Evolutionary conservation across 176 grass and related monocot genomes (phyloP).

Genomic region (Raddia distichophylla): DNA sequence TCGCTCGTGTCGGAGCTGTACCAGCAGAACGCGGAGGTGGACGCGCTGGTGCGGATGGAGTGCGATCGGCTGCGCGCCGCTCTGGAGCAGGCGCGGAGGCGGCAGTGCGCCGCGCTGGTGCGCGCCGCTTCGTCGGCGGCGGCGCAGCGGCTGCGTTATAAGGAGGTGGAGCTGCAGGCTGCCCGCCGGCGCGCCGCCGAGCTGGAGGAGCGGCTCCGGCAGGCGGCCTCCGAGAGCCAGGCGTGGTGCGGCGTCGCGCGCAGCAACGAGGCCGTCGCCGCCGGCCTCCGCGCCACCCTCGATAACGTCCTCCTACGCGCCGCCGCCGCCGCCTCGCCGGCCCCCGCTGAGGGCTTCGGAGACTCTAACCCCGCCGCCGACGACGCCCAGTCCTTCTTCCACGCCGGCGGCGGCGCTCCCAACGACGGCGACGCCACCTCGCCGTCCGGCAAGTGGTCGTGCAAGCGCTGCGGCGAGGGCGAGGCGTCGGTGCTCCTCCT

Average conservation of each 20-base stretch:
- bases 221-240: conserved; percentile 50
- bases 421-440: not conserved
- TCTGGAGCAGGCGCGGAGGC: conserved; percentile 49
- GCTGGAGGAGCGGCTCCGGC: conserved; percentile 52
- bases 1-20: conserved; percentile 37
- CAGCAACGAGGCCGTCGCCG: conserved; percentile 51
- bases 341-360: conserved; percentile 52
- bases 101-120: conserved; percentile 48
- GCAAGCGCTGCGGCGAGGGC: conserved; percentile 38
- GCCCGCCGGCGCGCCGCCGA: conserved; percentile 21
- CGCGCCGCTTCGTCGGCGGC: conserved; percentile 31
- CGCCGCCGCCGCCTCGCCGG: not conserved
- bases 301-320: conserved; percentile 44
- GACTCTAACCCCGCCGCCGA: conserved; percentile 45
- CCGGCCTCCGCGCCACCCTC: conserved; percentile 49
- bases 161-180: conserved; percentile 41
- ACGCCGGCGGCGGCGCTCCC: not conserved
- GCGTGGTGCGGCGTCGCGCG: conserved; percentile 59
- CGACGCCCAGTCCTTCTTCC: conserved; percentile 48
- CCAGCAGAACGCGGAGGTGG: conserved; percentile 43
- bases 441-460: not conserved
- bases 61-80: conserved; percentile 47
- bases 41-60: conserved; percentile 54
- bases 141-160: conserved; percentile 30
- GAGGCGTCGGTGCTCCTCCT: conserved; percentile 60